Conservation (phyloP, 1,284 basidiomycete genomes). For the Fomitiporia mediterranea region DNA sequence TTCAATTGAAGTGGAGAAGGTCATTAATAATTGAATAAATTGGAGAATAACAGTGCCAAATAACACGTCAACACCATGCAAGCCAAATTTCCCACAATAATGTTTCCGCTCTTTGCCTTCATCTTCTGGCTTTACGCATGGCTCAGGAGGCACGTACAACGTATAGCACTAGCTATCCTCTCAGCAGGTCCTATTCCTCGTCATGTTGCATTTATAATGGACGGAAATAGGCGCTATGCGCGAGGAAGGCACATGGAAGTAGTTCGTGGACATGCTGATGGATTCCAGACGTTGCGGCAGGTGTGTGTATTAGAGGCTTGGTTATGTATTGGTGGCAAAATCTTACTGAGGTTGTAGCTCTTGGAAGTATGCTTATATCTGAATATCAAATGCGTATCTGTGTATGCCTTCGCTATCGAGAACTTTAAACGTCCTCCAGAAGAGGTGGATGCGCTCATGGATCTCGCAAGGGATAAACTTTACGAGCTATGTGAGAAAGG, state of each 20-base stretch:
- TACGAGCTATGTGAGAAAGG: constrained; percentile 80
- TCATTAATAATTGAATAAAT: too few species aligned
- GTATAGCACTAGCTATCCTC: constrained; percentile 56
- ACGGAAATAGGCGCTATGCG: constrained; percentile 94
- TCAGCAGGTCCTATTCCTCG: constrained; percentile 81
- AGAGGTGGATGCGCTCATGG: constrained; percentile 89
- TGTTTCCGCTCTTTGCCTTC: constrained; percentile 17
- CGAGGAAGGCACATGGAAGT: constrained; percentile 61
- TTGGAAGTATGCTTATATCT: constrained; percentile 80
- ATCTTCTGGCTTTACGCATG: constrained; percentile 18
- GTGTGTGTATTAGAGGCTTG: constrained; percentile 43
- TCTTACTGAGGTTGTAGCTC: constrained; percentile 44
- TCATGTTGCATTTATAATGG: constrained; percentile 97
- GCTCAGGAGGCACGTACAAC: constrained; percentile 29
- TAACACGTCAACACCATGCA: not conserved
- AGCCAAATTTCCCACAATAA: not conserved
- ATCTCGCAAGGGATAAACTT: constrained; percentile 77
- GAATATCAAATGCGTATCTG: constrained; percentile 78
- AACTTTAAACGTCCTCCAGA: constrained; percentile 89
- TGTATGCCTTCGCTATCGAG: constrained; percentile 96
- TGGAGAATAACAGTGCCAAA: not conserved
- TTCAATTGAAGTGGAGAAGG: too few species aligned
- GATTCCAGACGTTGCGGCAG: constrained; percentile 77
- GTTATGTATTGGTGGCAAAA: not conserved
- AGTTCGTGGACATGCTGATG: constrained; percentile 78